These are phyloP conservation scores for Incumbomyces delicatus DNA, from an alignment of 2,329 filamentous ascomycete species.

Conservation along the genomic window DNA sequence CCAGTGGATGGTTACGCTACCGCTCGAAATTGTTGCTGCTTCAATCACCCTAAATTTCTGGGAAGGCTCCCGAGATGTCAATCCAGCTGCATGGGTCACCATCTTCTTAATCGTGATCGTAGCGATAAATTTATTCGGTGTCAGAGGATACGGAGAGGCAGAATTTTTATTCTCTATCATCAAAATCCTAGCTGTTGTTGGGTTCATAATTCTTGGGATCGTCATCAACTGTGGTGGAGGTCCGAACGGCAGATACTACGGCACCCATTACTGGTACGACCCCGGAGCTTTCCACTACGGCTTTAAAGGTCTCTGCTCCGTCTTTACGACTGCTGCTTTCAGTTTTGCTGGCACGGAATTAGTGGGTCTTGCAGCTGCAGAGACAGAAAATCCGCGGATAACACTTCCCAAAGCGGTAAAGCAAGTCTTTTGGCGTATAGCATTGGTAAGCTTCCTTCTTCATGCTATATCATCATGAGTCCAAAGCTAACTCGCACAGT, in stretches of 20 bases:
- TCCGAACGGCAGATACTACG: conserved; percentile 59
- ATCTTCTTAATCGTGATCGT: conserved; percentile 71
- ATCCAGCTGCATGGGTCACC: conserved; percentile 67
- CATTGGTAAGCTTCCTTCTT: conserved; percentile 35
- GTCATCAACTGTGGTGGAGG: conserved; percentile 77
- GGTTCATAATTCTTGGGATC: conserved; percentile 51
- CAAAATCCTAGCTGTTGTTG: conserved; percentile 77
- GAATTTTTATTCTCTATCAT: conserved; percentile 81
- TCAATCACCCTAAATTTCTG: conserved; percentile 78
- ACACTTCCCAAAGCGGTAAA: conserved; percentile 79
- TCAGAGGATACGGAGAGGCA: conserved; percentile 80
- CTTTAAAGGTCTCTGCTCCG: conserved; percentile 54
- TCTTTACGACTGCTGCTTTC: conserved; percentile 56
- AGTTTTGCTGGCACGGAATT: conserved; percentile 54
- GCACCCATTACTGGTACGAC: conserved; percentile 62
- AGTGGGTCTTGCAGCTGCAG: conserved; percentile 50
- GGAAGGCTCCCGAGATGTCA: conserved; percentile 45
- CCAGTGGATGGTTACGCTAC: conserved; percentile 76
- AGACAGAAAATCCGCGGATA: conserved; percentile 51
- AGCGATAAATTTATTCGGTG: conserved; percentile 75
- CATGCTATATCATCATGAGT: neutral
- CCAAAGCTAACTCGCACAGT: conserved; percentile 29
- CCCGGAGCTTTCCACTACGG: conserved; percentile 68
- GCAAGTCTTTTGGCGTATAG: conserved; percentile 88
- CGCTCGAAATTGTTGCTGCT: conserved; percentile 78